Conservation (phyloP, 805 yeast genomes). For the Maudiozyma saulgeensis region DNA sequence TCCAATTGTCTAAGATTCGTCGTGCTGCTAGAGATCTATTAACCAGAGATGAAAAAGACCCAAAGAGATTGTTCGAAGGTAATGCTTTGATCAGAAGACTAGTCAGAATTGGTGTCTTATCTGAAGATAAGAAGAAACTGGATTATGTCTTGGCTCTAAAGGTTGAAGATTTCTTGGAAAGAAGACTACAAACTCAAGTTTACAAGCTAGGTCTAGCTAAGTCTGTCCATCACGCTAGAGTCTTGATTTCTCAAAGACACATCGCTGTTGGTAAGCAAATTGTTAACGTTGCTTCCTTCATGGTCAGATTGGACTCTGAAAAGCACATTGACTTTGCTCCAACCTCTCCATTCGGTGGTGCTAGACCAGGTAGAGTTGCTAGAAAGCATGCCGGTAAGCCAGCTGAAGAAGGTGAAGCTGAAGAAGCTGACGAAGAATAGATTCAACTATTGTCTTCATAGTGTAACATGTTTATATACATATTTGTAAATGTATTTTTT, state of each 20-base stretch:
- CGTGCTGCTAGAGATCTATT: conserved; percentile 99
- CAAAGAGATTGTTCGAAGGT: conserved; percentile 99
- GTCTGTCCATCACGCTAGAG: conserved; percentile 99
- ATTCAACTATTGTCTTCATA: not conserved
- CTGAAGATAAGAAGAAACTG: conserved; percentile 99
- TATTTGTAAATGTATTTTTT: not conserved
- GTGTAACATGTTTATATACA: not conserved
- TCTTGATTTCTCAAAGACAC: conserved; percentile 96
- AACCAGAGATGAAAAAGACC: conserved; percentile 99
- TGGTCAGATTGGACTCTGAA: conserved; percentile 99
- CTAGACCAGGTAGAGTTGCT: conserved; percentile 99
- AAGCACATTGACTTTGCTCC: conserved; percentile 99
- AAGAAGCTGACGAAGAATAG: conserved; percentile 51
- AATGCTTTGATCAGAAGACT: conserved; percentile 99
- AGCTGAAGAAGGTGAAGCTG: conserved; percentile 56
- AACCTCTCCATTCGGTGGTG: conserved; percentile 99
- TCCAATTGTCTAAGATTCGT: conserved; percentile 98
- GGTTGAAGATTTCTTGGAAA: conserved; percentile 98
- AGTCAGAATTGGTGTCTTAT: conserved; percentile 96
- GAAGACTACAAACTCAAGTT: conserved; percentile 99
- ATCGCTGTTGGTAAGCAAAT: conserved; percentile 99
- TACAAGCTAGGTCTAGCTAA: conserved; percentile 99
- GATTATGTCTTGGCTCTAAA: conserved; percentile 98
- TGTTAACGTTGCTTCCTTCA: conserved; percentile 96
- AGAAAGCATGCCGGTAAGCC: conserved; percentile 68